A percentile compares a stretch with the other conserved stretches of the same genome.
phyloP scores from a whole-genome alignment of 768 basidiomycete genomes.

The Dacryopinax primogenitus region DNA sequence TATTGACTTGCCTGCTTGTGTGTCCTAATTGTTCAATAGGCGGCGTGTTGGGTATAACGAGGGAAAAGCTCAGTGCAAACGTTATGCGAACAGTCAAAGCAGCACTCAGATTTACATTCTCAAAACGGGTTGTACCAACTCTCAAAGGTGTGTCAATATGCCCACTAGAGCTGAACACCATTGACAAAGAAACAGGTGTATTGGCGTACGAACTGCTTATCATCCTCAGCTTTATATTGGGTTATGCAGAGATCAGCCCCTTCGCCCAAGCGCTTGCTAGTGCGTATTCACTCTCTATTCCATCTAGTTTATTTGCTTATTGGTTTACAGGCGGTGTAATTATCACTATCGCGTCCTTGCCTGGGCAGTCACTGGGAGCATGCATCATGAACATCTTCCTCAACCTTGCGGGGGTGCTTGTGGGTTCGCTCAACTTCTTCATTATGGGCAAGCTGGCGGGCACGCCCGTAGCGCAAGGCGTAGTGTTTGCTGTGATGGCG shows the following conservation, averaged over 20 bases:
- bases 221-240: slow-evolving; percentile 19
- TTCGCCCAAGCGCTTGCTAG: slow-evolving; percentile 19
- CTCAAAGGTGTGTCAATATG: not conserved
- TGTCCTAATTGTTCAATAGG: too few relatives aligned
- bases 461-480: slow-evolving; percentile 24
- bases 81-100: not conserved
- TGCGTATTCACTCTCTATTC: not conserved
- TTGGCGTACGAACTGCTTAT: slow-evolving; percentile 22
- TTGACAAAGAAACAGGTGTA: slow-evolving; percentile 13
- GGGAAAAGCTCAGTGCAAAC: not conserved
- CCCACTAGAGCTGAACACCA: not conserved
- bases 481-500: slow-evolving; percentile 23
- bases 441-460: slow-evolving; percentile 23
- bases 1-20: too few relatives aligned
- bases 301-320: not conserved
- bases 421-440: slow-evolving; percentile 18
- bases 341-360: slow-evolving; percentile 20
- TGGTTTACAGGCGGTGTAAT: slow-evolving; percentile 18
- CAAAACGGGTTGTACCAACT: not conserved
- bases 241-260: slow-evolving; percentile 17
- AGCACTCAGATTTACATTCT: not conserved
- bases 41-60: not conserved
- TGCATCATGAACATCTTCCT: slow-evolving; percentile 17
- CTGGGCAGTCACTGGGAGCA: slow-evolving; percentile 20
- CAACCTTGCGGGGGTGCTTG: slow-evolving; percentile 10